phyloP scores from a whole-genome alignment of 1,284 basidiomycete species.

The Caloboletus firmus region DNA sequence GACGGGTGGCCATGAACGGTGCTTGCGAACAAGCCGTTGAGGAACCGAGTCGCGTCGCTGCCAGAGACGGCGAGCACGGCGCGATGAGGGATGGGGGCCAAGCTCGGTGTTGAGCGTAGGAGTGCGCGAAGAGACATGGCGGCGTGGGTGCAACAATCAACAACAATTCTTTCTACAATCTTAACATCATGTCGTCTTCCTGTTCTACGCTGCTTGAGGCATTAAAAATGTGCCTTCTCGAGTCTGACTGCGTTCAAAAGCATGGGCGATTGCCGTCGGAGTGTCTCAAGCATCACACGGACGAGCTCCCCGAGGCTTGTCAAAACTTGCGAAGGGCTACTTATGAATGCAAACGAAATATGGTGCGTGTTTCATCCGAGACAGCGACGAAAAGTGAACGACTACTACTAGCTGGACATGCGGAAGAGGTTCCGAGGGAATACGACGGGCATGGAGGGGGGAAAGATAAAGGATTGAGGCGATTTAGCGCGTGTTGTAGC shows the following conservation, averaged over 20 bases:
- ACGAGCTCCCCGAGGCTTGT: conserved; percentile 77
- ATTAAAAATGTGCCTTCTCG: conserved; percentile 76
- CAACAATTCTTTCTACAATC: neutral
- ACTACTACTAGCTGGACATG: conserved; percentile 70
- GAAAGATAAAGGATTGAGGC: neutral
- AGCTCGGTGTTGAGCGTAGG: conserved; percentile 51
- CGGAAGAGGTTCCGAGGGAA: conserved; percentile 80
- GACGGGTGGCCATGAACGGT: conserved; percentile 58
- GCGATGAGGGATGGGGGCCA: conserved; percentile 63
- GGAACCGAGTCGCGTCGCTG: conserved; percentile 79
- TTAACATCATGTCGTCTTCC: conserved; percentile 64
- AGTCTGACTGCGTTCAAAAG: conserved; percentile 81
- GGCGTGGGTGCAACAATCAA: conserved; percentile 8
- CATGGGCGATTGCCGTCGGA: conserved; percentile 72
- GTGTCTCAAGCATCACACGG: conserved; percentile 69
- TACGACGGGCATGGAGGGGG: conserved; percentile 50
- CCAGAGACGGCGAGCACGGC: conserved; percentile 78
- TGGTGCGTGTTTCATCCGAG: conserved; percentile 57
- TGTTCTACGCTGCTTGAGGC: conserved; percentile 73
- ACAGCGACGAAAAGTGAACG: neutral
- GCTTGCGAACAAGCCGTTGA: conserved; percentile 83
- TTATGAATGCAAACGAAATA: conserved; percentile 85
- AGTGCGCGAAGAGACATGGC: conserved; percentile 43
- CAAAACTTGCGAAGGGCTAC: conserved; percentile 72
- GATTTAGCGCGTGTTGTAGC: neutral